A percentile compares a stretch with the other conserved stretches of the same genome.
Evolutionary conservation across 352 stramenopile genomes (phyloP).

Genomic region (Phytophthora multivora): DNA sequence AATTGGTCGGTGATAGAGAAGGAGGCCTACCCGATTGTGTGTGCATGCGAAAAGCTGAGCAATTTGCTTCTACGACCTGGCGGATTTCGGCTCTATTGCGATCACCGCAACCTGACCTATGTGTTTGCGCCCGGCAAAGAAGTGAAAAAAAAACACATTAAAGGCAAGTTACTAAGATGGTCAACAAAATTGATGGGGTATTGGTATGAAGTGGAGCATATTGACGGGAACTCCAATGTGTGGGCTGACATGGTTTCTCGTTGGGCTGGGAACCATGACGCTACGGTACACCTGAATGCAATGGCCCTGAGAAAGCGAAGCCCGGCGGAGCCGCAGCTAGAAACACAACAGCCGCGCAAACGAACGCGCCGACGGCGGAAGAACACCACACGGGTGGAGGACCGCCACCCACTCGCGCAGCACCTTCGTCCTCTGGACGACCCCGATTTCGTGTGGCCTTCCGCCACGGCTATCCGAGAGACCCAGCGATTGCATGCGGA

Average conservation of each 20-base stretch:
- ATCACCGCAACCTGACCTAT: constrained; percentile 3
- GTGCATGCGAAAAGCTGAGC: constrained; percentile 8
- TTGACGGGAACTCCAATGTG: constrained; percentile 1
- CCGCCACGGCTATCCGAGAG: background rate
- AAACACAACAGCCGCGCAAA: too few species aligned
- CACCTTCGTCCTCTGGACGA: background rate
- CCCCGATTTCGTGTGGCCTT: background rate
- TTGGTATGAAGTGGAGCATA: constrained; percentile 10
- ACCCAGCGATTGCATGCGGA: background rate
- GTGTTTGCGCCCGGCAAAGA: constrained; percentile 8
- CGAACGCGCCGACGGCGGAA: background rate
- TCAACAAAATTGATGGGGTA: constrained; percentile 3
- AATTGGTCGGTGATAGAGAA: constrained; percentile 14
- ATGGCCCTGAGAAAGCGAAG: background rate
- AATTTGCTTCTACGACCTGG: background rate
- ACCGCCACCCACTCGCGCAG: background rate
- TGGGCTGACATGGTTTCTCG: constrained; percentile 13
- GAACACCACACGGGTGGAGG: background rate
- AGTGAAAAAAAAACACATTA: constrained; percentile 14
- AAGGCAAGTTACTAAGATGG: constrained; percentile 3
- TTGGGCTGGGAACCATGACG: constrained; percentile 4
- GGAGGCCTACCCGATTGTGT: constrained; percentile 7
- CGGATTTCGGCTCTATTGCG: background rate
- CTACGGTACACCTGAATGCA: background rate
- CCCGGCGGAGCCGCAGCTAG: background rate